Evolutionary conservation across 257 asterid species (phyloP), one percentile per base, ranked within the genome.

Genomic region (Ilex aquifolium): DNA sequence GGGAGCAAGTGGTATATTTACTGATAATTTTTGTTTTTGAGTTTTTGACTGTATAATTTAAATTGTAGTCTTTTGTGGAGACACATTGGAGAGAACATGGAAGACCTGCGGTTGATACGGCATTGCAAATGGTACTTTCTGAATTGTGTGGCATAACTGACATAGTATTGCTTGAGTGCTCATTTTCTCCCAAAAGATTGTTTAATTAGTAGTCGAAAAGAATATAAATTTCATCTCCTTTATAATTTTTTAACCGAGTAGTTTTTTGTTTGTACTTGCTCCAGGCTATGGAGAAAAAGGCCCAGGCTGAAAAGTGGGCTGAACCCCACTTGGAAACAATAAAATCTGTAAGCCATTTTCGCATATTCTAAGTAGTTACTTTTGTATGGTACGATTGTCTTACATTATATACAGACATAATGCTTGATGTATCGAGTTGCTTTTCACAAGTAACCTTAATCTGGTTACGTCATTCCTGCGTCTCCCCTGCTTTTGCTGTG

Each of bases 311-410:
- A 77, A 74, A 72, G 44, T 90, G 95, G 97, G 95, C 88, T 73
- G 90, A 87, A 54, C 99, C 99, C 9, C 97, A 89, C 68, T 65
- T 87, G 57, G 90, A 79, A 77, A 79, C 83, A n/a, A 75, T 82
- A 60, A 82, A 80, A 81, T 83, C 83, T 46, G 99, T 92, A 80
- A 80, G 96, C 77, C 59, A 51, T 44, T 55, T 69, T 65, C 51
- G 40, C 50, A 49, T 54, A 36, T 36, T 42, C 53, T n/a, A 48
- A 66, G 42, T 59, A 59, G 39, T 31, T 21, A 48, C 46, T 29
- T 63, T 57, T 70, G 27, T 4, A 69, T 61, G 32, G 36, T 65
- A n/a, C 5, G 5, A 4, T 15, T 7, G 4, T 53, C 9, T 15
- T 53, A 21, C 15, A 15, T 11, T 49, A 12, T 49, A 12, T 49